Evolutionary conservation across 1,284 basidiomycete species (phyloP).

Genomic region (Hortiboletus rubellus): DNA sequence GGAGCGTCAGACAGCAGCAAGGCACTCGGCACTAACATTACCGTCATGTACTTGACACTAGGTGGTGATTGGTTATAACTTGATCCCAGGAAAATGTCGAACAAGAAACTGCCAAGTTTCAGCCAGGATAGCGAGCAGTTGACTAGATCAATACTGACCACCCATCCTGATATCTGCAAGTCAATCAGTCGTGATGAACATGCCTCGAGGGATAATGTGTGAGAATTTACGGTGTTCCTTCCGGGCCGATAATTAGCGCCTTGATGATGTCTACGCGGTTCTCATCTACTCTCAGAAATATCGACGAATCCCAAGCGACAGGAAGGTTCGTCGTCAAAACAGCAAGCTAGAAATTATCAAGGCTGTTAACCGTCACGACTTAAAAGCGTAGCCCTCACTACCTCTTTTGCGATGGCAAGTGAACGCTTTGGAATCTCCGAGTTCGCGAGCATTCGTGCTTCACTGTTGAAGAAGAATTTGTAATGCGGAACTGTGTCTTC

Average conservation of each 20-base stretch:
- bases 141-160: conserved; percentile 50
- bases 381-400: conserved; percentile 30
- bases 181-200: not conserved
- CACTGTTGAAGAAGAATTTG: conserved; percentile 77
- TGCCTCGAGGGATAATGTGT: conserved; percentile 2
- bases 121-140: conserved; percentile 11
- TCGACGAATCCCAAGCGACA: conserved; percentile 86
- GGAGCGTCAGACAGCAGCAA: conserved; percentile 6
- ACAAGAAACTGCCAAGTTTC: conserved; percentile 56
- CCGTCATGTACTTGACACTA: conserved; percentile 88
- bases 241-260: conserved; percentile 85
- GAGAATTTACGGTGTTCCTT: conserved; percentile 81
- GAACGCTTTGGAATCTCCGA: conserved; percentile 85
- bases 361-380: conserved; percentile 7
- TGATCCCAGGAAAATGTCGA: conserved; percentile 88
- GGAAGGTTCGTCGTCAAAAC: conserved; percentile 88
- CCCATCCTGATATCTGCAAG: conserved; percentile 73
- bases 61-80: conserved; percentile 81
- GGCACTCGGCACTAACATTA: conserved; percentile 32
- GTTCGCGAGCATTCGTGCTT: conserved; percentile 75
- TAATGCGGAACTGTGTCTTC: conserved; percentile 61
- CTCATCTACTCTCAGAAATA: conserved; percentile 86
- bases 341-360: conserved; percentile 59
- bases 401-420: conserved; percentile 90
- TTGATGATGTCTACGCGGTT: conserved; percentile 89